Base-by-base conservation (phyloP, 306 rosid genomes). In the Cicer arietinum region DNA sequence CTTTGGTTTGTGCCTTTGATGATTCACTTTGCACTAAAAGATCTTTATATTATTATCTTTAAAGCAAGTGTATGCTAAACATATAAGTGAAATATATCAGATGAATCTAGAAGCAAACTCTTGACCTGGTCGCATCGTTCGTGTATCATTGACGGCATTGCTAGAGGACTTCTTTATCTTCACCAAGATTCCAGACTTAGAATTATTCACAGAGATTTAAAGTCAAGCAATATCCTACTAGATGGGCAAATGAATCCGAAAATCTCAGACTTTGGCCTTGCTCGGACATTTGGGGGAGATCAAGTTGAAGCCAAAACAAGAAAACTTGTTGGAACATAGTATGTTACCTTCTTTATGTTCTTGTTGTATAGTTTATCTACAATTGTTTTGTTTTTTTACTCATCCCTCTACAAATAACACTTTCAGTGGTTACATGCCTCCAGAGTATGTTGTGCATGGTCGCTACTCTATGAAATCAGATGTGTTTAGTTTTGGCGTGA, bases 391-490 rank as follows among this genome's bases (percentile, higher is more conserved):
- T 7, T 6, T 64, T 14, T 16, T 37, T 16, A 45, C 30, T 54
- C 13, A 65, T 22, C 50, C 41, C 10, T 65, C 6, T n/a, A 0
- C n/a, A n/a, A 12, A 18, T 13, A 9, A n/a, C 48, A 40, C 10
- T 62, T 41, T 12, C 20, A 75, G 85, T 46, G 81, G 85, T 40
- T 81, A 81, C 59, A 81, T 81, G 81, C 57, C 84, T 44, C 81
- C 84, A 3, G 84, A 81, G 54, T 76, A 81, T 63, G 84, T 47
- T 1, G 59, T 57, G 30, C 69, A 58, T 69, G 81, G 81, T 2
- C 57, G 18, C 43, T 81, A 62, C 45, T 81, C 84, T 0, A 7
- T 53, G 0, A 81, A 81, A 76, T 76, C 81, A 3, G 81, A 81
- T 54, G 78, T 81, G 0, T 81, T 81, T 39, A 57, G 81, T 42